Conservation (phyloP, 2,329 filamentous ascomycete genomes). For the Botryosphaeria agaves region DNA sequence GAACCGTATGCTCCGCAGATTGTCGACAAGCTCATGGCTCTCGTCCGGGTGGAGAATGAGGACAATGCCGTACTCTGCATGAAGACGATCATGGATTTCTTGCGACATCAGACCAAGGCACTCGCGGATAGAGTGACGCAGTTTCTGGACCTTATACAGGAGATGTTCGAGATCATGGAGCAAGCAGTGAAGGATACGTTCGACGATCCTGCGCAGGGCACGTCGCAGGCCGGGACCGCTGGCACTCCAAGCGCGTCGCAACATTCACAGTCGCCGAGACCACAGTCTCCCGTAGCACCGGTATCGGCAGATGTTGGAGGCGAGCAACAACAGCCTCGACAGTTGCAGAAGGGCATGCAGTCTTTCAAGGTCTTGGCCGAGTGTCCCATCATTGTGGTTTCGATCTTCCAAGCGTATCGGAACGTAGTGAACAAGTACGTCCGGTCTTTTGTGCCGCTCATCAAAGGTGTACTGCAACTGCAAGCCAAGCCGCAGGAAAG, state of each 20-base stretch:
- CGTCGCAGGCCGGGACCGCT: conserved; percentile 42
- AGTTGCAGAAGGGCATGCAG: conserved; percentile 83
- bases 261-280: conserved; percentile 73
- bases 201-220: conserved; percentile 50
- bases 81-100: conserved; percentile 94
- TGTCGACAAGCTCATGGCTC: conserved; percentile 73
- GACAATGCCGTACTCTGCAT: conserved; percentile 97
- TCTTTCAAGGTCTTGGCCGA: conserved; percentile 98
- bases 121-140: conserved; percentile 69
- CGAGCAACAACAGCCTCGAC: conserved; percentile 67
- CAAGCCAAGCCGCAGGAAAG: conserved; percentile 88
- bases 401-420: conserved; percentile 88
- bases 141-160: conserved; percentile 81
- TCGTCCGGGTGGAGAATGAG: conserved; percentile 88
- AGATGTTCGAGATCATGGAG: conserved; percentile 92
- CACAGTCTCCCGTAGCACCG: conserved; percentile 74
- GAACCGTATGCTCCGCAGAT: conserved; percentile 80
- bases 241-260: conserved; percentile 43
- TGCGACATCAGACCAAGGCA: conserved; percentile 78
- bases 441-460: conserved; percentile 79
- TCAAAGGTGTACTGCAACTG: conserved; percentile 74
- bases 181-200: conserved; percentile 90
- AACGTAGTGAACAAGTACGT: conserved; percentile 67
- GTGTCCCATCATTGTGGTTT: conserved; percentile 97
- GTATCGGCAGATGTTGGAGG: conserved; percentile 65